Conservation (phyloP, 2,329 filamentous ascomycete genomes). For the Daldinia sp. region DNA sequence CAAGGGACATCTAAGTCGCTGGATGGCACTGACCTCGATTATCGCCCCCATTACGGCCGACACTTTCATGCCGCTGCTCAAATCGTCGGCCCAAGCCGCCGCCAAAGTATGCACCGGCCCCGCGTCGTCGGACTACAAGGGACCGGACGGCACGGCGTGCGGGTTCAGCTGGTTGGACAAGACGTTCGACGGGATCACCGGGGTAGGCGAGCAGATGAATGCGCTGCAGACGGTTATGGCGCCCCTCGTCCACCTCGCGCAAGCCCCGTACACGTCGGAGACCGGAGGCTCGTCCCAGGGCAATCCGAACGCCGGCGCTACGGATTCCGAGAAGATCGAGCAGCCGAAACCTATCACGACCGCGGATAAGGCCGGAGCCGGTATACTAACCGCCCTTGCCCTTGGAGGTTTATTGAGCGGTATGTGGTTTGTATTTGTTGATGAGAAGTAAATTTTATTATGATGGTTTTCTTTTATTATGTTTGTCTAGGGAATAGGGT, state of each 20-base stretch:
- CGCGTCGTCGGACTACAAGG: conserved; percentile 40
- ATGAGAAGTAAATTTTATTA: conserved; percentile 20
- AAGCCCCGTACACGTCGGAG: conserved; percentile 30
- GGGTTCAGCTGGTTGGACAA: conserved; percentile 63
- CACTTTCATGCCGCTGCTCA: conserved; percentile 46
- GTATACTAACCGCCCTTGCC: conserved; percentile 45
- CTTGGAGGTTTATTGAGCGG: conserved; percentile 37
- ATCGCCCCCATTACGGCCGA: conserved; percentile 46
- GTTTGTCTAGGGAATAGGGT: conserved; percentile 1
- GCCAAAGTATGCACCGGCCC: conserved; percentile 46
- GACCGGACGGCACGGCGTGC: conserved; percentile 54
- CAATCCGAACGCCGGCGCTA: conserved; percentile 45
- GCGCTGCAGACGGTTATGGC: conserved; percentile 64
- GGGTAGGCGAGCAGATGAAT: conserved; percentile 68
- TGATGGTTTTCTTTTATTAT: background rate
- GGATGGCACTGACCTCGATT: conserved; percentile 57
- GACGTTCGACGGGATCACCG: conserved; percentile 62
- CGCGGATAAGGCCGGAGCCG: conserved; percentile 49
- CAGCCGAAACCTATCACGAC: conserved; percentile 45
- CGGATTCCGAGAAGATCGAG: conserved; percentile 42
- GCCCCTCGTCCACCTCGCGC: conserved; percentile 53
- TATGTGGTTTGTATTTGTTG: conserved; percentile 32
- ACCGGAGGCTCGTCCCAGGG: conserved; percentile 48
- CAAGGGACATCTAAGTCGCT: conserved; percentile 61
- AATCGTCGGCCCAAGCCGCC: conserved; percentile 56